Conservation (phyloP, 1,284 basidiomycete species). For the Ustilago trichophora region DNA sequence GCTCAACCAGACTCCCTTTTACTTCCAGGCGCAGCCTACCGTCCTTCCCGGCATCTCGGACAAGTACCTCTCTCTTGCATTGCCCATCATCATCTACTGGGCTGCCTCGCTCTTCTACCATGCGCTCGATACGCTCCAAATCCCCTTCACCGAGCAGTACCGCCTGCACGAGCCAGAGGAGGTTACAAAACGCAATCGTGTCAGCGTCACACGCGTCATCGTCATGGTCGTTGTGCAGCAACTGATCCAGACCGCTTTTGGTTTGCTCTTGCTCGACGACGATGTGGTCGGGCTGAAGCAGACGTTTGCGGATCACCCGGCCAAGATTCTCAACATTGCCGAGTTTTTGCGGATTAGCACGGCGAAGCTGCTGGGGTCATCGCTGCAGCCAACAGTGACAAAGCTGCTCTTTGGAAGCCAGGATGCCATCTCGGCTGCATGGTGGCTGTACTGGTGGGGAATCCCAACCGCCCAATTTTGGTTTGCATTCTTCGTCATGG, state of each 20-base stretch:
- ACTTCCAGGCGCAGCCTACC: slow-evolving; percentile 72
- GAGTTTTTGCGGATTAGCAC: slow-evolving; percentile 14
- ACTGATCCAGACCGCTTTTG: slow-evolving; percentile 81
- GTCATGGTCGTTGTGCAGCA: slow-evolving; percentile 86
- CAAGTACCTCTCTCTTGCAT: slow-evolving; percentile 76
- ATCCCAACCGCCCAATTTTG: slow-evolving; percentile 81
- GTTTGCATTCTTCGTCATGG: slow-evolving; percentile 87
- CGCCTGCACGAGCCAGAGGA: slow-evolving; percentile 89
- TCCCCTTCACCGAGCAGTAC: slow-evolving; percentile 83
- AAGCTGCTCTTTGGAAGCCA: slow-evolving; percentile 35
- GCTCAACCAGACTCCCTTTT: slow-evolving; percentile 49
- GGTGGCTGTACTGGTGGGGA: slow-evolving; percentile 92
- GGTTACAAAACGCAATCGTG: slow-evolving; percentile 79
- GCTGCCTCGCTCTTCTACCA: slow-evolving; percentile 81
- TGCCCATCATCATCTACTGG: slow-evolving; percentile 91
- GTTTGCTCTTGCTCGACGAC: slow-evolving; percentile 76
- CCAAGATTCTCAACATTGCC: slow-evolving; percentile 32
- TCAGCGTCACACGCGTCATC: slow-evolving; percentile 77
- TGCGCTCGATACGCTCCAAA: slow-evolving; percentile 75
- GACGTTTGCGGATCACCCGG: slow-evolving; percentile 70
- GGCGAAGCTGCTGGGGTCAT: slow-evolving; percentile 12
- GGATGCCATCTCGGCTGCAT: slow-evolving; percentile 67
- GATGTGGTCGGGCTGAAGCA: slow-evolving; percentile 59
- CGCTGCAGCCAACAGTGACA: slow-evolving; percentile 8
- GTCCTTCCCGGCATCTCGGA: slow-evolving; percentile 77